Evolutionary conservation across 2,329 filamentous ascomycete species (phyloP), one percentile per base, ranked within the genome.

Genomic region (Coniella vitis): DNA sequence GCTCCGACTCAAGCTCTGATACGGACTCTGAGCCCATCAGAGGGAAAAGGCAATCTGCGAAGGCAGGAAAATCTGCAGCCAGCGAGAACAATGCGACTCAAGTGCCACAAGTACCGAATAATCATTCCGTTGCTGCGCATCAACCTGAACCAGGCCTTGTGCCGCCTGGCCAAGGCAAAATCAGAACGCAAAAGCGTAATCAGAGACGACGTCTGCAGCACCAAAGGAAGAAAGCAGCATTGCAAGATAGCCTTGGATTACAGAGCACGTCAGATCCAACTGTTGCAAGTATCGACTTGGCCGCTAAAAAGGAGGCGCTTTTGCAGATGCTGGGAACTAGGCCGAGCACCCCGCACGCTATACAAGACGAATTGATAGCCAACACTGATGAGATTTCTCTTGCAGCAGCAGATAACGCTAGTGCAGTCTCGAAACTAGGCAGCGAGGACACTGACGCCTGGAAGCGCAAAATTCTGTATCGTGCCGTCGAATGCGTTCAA

Each of bases 401-500:
- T 21, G 20, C 37, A 22, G 17, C 38, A 22, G 25, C n/a, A 16
- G 21, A 17, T 12, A 25, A 12, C 4, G 12, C 36, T 13, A 8
- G 17, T 9, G 17, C 22, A 12, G 17, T 8, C 13, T 31, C 14
- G n/a, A 21, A 10, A 13, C 17, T 38, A 35, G 63, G 68, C 14
- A 64, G 69, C 22, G 69, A 77, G 38, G 73, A 80, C 38, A 67
- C 75, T 1, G 75, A 86, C 25, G 74, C 78, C 19, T 96, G 90
- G 90, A 79, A 79, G 56, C 69, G 79, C 4, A 88, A 82, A 56
- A 83, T 96, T 52, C 76, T 71, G 10, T 81, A 95, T 53, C 77
- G 79, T 20, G 90, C 88, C 19, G 87, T 94, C 1, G 91, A 97
- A 63, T 96, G 90, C 65, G 80, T 82, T 54, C 75, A 86, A n/a